A percentile compares a stretch with the other conserved stretches of the same genome.
Evolutionary conservation across 495 filamentous ascomycete species (phyloP).

Genomic region (Penicillium lividum): DNA sequence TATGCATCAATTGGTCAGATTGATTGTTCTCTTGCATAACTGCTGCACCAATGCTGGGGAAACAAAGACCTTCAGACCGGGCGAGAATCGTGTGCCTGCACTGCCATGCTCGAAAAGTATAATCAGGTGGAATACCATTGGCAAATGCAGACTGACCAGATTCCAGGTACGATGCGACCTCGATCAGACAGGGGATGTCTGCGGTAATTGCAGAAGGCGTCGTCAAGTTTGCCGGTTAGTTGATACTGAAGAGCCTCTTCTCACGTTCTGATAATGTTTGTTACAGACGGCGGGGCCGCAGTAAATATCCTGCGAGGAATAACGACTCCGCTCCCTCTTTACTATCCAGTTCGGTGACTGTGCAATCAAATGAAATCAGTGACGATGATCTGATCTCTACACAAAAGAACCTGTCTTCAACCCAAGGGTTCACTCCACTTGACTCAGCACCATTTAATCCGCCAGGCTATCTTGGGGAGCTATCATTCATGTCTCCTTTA

Average conservation of each 20-base stretch:
- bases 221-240: slow-evolving; percentile 8
- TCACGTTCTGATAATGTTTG: not conserved
- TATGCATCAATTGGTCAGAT: not conserved
- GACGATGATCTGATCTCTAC: not conserved
- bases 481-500: not conserved
- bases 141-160: not conserved
- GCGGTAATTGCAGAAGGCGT: slow-evolving; percentile 14
- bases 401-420: not conserved
- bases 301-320: not conserved
- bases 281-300: not conserved
- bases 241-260: not conserved
- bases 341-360: not conserved
- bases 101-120: not conserved
- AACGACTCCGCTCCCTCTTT: not conserved
- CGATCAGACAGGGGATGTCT: slow-evolving; percentile 7
- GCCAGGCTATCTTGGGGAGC: not conserved
- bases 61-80: not conserved
- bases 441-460: not conserved
- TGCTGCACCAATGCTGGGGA: not conserved
- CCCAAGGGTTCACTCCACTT: not conserved
- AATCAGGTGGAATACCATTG: not conserved
- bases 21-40: not conserved
- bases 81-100: not conserved
- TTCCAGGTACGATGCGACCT: slow-evolving; percentile 14
- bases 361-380: not conserved